Percentiles rank a stretch among this genome's conserved stretches.
Evolutionary conservation across 2,329 filamentous ascomycete species (phyloP).

Genomic region (Fusarium citri): DNA sequence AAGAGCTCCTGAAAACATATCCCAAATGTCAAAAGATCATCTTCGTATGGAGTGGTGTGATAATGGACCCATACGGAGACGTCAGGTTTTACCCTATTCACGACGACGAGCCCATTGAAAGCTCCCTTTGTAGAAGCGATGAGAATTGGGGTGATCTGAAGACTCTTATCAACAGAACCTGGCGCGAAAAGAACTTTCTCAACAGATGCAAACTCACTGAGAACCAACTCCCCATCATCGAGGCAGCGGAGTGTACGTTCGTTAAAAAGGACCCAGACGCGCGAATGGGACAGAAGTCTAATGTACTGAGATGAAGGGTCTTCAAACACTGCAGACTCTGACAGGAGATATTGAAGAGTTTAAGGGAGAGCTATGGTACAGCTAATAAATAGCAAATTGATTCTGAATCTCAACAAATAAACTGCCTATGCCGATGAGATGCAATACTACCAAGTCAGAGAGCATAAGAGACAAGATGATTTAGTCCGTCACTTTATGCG

Average conservation of each 20-base stretch:
- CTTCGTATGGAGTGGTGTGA: fast-evolving
- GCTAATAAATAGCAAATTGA: no score
- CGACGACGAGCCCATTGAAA: not conserved
- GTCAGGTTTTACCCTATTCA: not conserved
- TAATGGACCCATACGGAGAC: fast-evolving
- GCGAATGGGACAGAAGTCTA: no score
- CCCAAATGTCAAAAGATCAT: not conserved
- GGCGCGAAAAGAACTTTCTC: not conserved
- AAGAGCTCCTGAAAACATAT: not conserved
- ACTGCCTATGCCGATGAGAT: not conserved
- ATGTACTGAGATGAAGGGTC: no score
- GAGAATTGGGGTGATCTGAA: not conserved
- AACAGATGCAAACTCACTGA: not conserved
- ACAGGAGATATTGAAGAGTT: no score
- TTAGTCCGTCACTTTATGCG: not conserved
- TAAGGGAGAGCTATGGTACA: no score
- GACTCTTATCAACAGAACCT: not conserved
- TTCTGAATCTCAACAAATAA: no score
- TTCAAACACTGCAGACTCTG: no score
- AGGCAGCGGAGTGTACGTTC: not conserved
- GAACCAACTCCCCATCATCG: not conserved
- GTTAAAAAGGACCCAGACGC: no score
- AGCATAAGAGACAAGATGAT: not conserved
- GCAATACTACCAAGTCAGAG: not conserved
- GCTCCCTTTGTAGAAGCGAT: no score